Base-by-base conservation (phyloP, 352 stramenopile genomes). In the Pythium sp. region DNA sequence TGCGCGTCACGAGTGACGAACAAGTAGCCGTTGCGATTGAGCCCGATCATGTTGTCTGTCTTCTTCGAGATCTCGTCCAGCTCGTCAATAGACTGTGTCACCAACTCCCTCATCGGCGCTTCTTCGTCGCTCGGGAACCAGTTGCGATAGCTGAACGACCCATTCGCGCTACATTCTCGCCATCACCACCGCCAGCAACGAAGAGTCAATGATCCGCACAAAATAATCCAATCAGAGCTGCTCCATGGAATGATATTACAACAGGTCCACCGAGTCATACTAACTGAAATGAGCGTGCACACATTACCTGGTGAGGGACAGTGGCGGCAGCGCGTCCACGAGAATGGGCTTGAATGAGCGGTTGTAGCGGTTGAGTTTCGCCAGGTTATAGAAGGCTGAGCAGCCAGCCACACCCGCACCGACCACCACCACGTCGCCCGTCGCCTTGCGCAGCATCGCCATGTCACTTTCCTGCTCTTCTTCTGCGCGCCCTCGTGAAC, bases 131-230 rank as follows among this genome's bases (percentile, higher is more conserved):
- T 89, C 18, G 86, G 83, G 71, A 91, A 93, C 86, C 86, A 93
- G 70, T 93, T 91, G 73, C 86, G 83, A 65, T 93, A 93, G 72
- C 82, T 91, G 58, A 92, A 93, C 60, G 85, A 91, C 2, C 85
- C 85, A 72, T 91, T 91, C 9, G 82, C 83, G 70, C 85, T 84
- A 38, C 18, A 12, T 4, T 15, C 15, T 22, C 54, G 46, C 6
- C 20, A 57, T 22, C 32, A 24, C 49, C 28, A 58, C 12, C n/a
- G 65, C 14, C 46, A 28, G 12, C 5, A 58, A 9, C 47, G 22
- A 58, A 22, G 0, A 63, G 12, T 24, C 7, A 63, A 5, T 58
- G 18, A 22, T 4, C 41, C 15, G 11, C 15, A n/a, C 15, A 49
- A 9, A 49, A 49, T n/a, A 49, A 49, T 49, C 15, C 1, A 15